Evolutionary conservation across 306 rosid species (phyloP), one percentile per base, ranked within the genome.

Genomic region (Elaeagnus macrophylla): DNA sequence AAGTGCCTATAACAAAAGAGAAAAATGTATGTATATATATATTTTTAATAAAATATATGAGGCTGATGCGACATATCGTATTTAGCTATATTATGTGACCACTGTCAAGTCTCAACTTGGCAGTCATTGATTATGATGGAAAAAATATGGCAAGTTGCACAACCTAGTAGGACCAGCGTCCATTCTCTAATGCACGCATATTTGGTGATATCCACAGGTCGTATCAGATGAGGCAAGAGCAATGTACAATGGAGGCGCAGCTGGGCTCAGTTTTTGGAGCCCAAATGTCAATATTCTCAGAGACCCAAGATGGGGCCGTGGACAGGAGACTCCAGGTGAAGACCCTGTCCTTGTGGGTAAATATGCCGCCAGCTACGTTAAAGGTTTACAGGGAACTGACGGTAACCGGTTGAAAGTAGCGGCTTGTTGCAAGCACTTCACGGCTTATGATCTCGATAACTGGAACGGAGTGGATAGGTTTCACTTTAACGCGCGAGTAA

Each of bases 281-380:
- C 97, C 97, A 67, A 85, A 89, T 7, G 90, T 89, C 8, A 89
- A 89, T 60, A 74, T 89, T 15, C 79, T 86, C 48, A 75, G 95
- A 57, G 95, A 89, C 65, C 97, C 97, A 0, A 60, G 97, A 81
- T 90, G 97, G 94, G 95, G 95, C 40, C 94, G 95, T 18, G 95
- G 86, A 61, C 95, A 86, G 79, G 95, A 86, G 66, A 90, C 97
- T 67, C 97, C 97, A 67, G 97, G 97, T 59, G 97, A 90, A 75
- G 97, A 90, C 12, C 97, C 97, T 2, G 40, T 78, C 6, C 53
- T 90, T 8, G 97, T 70, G 52, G 97, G 97, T 20, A 58, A 8
- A 1, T 90, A 90, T 42, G 97, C 91, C 0, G 88, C 91, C 38
- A 78, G 77, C 32, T 90, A 83, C 57, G 91, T 86, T 3, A 72